These are phyloP conservation scores for Oehlia diaphana DNA, from an alignment of 192 early-diverging fungal genomes.

Conservation along the genomic window DNA sequence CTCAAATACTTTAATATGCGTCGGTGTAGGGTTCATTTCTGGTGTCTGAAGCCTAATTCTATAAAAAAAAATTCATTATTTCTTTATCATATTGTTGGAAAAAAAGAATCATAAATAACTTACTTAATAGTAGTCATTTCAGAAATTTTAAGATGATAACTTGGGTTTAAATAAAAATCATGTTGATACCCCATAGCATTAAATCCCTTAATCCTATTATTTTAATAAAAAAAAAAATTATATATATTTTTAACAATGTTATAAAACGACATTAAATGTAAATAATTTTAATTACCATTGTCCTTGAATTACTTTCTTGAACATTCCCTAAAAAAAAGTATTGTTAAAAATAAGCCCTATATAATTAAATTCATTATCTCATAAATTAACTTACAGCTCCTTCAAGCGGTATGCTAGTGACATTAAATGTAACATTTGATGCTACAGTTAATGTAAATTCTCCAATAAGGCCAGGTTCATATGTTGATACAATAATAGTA, in stretches of 20 bases:
- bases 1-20: conserved; percentile 71
- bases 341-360: too few species aligned
- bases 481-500: conserved; percentile 78
- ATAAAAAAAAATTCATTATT: not conserved
- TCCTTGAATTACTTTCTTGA: conserved; percentile 50
- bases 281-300: conserved; percentile 48
- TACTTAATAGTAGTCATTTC: conserved; percentile 62
- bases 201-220: conserved; percentile 49
- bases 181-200: conserved; percentile 62
- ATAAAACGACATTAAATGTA: not conserved
- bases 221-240: not conserved
- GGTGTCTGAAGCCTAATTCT: conserved; percentile 72
- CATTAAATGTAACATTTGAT: conserved; percentile 48
- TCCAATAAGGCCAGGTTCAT: conserved; percentile 68
- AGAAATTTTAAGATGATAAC: conserved; percentile 60
- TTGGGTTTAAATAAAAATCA: conserved; percentile 63
- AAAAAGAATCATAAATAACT: not conserved
- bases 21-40: conserved; percentile 60
- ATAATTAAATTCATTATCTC: too few species aligned
- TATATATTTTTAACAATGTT: not conserved
- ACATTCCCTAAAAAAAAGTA: conserved; percentile 56
- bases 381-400: conserved; percentile 60
- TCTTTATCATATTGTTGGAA: not conserved
- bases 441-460: conserved; percentile 67
- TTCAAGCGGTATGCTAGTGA: conserved; percentile 67